Evolutionary conservation across 2,329 filamentous ascomycete species (phyloP), one percentile per base, ranked within the genome.

Genomic region (Colletotrichum coccodes): DNA sequence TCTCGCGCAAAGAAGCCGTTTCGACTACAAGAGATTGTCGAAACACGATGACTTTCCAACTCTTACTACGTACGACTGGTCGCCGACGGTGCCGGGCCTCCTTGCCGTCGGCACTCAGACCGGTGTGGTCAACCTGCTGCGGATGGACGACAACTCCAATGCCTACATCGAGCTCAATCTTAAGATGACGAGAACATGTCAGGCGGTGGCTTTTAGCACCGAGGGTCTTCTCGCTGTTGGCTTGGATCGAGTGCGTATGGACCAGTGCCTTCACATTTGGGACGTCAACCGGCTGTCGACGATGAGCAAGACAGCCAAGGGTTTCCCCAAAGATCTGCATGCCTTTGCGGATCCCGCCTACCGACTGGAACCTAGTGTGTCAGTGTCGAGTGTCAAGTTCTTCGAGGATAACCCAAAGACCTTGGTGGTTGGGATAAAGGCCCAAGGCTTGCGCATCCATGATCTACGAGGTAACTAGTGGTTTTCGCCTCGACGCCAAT

Each of bases 361-460:
- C 77, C 83, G 88, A 23, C 79, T 90, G 4, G 90, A 92, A 75
- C 85, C 87, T 4, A 90, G 88, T 59, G 91, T 94, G 47, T 91
- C 92, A n/a, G 91, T 96, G 28, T 93, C 92, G 1, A 95, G 92
- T 75, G 90, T 95, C 73, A 91, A 92, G 74, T 97, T 95, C 82
- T 95, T 95, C 68, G 88, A 92, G 67, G 89, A 92, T 71, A 91
- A 90, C 71, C 92, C 93, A 9, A 89, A 94, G 71, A 92, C 91
- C 26, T 82, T 96, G 12, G 89, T 95, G 32, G 90, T 91, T 32
- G 93, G 92, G 1, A 91, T 95, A 57, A 93, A 93, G 72, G 89
- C 91, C 49, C 89, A 93, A 71, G 92, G 91, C 42, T 86, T 96
- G 52, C 86, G 92, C 18, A 87, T 95, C 32, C 94, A 94, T 73